Evolutionary conservation across 139 green algal genomes (phyloP).

Genomic region (Micractinium conductrix): DNA sequence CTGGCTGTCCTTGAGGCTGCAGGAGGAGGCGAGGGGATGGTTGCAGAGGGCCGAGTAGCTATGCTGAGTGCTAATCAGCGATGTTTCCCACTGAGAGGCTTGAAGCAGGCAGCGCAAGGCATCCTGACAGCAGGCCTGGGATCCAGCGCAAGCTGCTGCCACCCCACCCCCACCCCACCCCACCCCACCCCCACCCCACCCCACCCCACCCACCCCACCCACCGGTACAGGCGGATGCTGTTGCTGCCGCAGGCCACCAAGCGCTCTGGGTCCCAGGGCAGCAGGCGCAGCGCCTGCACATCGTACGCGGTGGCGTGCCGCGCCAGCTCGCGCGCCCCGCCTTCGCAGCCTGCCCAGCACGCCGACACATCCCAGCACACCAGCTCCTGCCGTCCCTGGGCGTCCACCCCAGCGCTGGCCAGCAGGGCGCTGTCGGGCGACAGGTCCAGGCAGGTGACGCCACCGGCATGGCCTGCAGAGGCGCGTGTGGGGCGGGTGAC

Average conservation of each 20-base stretch:
- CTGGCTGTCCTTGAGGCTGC: constrained; percentile 45
- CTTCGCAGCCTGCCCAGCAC: constrained; percentile 34
- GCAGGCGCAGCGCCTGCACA: constrained; percentile 71
- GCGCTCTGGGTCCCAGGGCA: constrained; percentile 70
- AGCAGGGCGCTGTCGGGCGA: constrained; percentile 69
- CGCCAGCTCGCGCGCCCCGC: constrained; percentile 28
- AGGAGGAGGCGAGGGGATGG: background rate
- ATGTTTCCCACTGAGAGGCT: too few species aligned
- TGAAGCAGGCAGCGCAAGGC: too few species aligned
- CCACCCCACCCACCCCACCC: too few species aligned
- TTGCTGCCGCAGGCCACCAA: constrained; percentile 78
- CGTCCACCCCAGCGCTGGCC: constrained; percentile 72
- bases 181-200: background rate
- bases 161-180: too few species aligned
- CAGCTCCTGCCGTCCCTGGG: constrained; percentile 66
- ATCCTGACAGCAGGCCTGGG: too few species aligned
- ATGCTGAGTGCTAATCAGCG: too few species aligned
- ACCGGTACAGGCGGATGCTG: constrained; percentile 77
- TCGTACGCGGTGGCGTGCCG: constrained; percentile 70
- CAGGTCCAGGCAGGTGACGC: constrained; percentile 72
- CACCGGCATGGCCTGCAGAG: constrained; percentile 61
- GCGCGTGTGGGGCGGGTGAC: background rate
- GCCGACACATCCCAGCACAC: constrained; percentile 76
- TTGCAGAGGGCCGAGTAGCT: too few species aligned
- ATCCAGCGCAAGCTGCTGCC: too few species aligned